Percentiles rank a stretch among this genome's conserved stretches.
These are phyloP conservation scores for Butyriboletus loyo DNA, from an alignment of 768 basidiomycete genomes.

Conservation along the genomic window DNA sequence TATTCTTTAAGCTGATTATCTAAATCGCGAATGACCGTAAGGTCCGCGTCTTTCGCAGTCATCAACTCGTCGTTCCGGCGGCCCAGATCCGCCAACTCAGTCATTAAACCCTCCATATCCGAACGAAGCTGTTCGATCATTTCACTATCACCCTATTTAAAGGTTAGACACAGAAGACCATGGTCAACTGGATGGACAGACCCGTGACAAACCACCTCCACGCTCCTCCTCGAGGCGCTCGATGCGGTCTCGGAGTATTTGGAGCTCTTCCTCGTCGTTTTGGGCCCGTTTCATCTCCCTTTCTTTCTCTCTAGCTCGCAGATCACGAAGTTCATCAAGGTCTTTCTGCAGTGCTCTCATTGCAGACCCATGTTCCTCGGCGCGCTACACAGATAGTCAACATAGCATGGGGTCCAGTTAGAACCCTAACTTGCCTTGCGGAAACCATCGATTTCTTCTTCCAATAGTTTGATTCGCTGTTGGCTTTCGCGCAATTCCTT, in stretches of 20 bases:
- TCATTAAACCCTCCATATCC: constrained; percentile 79
- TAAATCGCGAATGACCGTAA: constrained; percentile 69
- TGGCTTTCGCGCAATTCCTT: constrained; percentile 54
- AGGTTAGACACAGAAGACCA: constrained; percentile 6
- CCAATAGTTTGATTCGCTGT: constrained; percentile 58
- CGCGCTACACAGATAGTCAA: constrained; percentile 44
- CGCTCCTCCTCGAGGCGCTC: constrained; percentile 64
- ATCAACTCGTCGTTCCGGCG: constrained; percentile 87
- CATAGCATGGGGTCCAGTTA: not conserved
- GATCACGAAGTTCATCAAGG: constrained; percentile 66
- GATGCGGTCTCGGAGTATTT: constrained; percentile 63
- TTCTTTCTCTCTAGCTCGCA: constrained; percentile 57
- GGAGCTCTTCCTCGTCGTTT: constrained; percentile 70
- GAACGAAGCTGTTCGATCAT: constrained; percentile 74
- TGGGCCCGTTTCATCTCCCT: constrained; percentile 54
- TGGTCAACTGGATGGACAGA: constrained; percentile 15
- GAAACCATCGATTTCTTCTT: constrained; percentile 71
- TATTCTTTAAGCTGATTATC: constrained; percentile 85
- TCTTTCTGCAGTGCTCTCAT: constrained; percentile 76
- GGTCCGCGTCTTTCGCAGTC: constrained; percentile 82
- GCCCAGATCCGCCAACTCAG: constrained; percentile 78
- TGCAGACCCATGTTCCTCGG: constrained; percentile 66
- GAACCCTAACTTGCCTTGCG: constrained; percentile 55
- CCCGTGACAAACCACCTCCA: constrained; percentile 39
- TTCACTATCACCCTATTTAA: constrained; percentile 55